Evolutionary conservation across 148 eudicot species (phyloP).

Genomic region (Dysphania ambrosioides): DNA sequence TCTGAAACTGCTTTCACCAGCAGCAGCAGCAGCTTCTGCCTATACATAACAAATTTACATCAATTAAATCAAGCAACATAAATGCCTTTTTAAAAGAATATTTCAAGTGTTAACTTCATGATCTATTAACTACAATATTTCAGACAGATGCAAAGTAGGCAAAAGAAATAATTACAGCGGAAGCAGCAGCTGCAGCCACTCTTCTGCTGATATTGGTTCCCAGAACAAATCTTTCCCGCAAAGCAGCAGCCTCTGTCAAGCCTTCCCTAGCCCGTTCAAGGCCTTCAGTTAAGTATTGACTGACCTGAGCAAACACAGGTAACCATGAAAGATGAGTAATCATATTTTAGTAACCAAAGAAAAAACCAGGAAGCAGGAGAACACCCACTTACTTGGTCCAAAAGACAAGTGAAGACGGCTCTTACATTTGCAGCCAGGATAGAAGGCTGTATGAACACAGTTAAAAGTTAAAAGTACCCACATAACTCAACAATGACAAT

Average conservation of each 20-base stretch:
- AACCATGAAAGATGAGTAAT: conserved; percentile 11
- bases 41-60: conserved; percentile 31
- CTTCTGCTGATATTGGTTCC: conserved; percentile 83
- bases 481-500: neutral
- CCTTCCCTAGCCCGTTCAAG: conserved; percentile 93
- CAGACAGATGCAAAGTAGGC: neutral
- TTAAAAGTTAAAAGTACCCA: conserved; percentile 8
- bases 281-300: conserved; percentile 85
- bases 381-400: conserved; percentile 77
- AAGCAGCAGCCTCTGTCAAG: conserved; percentile 88
- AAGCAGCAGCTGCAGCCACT: conserved; percentile 99
- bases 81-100: neutral
- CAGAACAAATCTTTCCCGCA: conserved; percentile 86
- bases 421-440: conserved; percentile 84
- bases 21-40: conserved; percentile 99
- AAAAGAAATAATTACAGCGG: conserved; percentile 69
- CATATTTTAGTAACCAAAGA: neutral
- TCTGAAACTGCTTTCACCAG: conserved; percentile 97
- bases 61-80: conserved; percentile 15
- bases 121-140: neutral
- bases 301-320: conserved; percentile 47
- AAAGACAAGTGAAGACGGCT: conserved; percentile 85
- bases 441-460: conserved; percentile 62
- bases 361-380: neutral
- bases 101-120: neutral